Conservation (phyloP, 345 rosid species). For the Geranium rotundifolium region DNA sequence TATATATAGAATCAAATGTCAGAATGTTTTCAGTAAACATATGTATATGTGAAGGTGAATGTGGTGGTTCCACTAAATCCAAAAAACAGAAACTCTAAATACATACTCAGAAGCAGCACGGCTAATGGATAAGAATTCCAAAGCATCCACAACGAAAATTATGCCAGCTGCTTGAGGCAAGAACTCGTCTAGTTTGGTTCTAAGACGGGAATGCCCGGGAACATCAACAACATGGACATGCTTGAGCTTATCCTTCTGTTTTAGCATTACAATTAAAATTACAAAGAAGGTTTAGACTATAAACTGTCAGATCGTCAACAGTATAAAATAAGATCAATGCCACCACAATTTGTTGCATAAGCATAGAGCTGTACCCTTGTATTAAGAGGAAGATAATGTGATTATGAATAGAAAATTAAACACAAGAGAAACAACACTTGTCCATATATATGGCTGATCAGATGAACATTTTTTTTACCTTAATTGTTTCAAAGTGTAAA, state of each 20-base stretch:
- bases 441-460: not conserved
- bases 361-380: not conserved
- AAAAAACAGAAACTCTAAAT: too few relatives aligned
- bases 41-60: not conserved
- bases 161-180: conserved; percentile 83
- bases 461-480: conserved; percentile 24
- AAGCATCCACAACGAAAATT: conserved; percentile 76
- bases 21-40: not conserved
- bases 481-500: conserved; percentile 49
- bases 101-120: conserved; percentile 68
- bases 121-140: conserved; percentile 77
- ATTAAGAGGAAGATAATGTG: too few relatives aligned
- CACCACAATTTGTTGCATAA: not conserved
- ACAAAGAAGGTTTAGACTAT: too few relatives aligned
- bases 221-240: conserved; percentile 87
- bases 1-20: not conserved
- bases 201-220: conserved; percentile 92
- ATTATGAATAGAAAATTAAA: too few relatives aligned
- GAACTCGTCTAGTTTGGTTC: conserved; percentile 69
- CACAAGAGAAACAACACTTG: too few relatives aligned
- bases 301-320: too few relatives aligned
- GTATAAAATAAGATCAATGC: too few relatives aligned
- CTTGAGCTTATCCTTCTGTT: conserved; percentile 54
- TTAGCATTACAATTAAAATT: not conserved
- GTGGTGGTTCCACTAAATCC: not conserved